These are phyloP conservation scores for Citeromyces siamensis DNA, from an alignment of 1,139 yeast genomes.

Conservation along the genomic window DNA sequence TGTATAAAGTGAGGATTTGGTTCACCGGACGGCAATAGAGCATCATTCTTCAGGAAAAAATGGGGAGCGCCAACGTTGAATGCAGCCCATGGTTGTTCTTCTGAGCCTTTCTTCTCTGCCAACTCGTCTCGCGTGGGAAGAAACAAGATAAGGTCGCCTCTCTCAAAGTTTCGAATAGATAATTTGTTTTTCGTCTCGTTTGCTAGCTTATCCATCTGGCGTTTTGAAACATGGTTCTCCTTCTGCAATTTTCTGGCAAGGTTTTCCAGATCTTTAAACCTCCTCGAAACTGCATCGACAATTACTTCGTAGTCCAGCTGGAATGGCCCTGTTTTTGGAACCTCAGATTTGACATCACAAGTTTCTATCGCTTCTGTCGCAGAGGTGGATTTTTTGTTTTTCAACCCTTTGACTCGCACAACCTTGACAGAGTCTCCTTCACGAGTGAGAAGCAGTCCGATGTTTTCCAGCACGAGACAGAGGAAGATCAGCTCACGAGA, in stretches of 20 bases:
- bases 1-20: slow-evolving; percentile 11
- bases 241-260: slow-evolving; percentile 77
- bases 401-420: slow-evolving; percentile 59
- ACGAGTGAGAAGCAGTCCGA: slow-evolving; percentile 56
- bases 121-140: slow-evolving; percentile 54
- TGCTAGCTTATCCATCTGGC: slow-evolving; percentile 25
- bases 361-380: slow-evolving; percentile 8
- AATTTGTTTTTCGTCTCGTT: slow-evolving; percentile 36
- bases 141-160: slow-evolving; percentile 70
- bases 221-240: slow-evolving; percentile 47
- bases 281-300: slow-evolving; percentile 52
- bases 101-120: slow-evolving; percentile 2
- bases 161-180: slow-evolving; percentile 50
- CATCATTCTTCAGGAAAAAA: slow-evolving; percentile 39
- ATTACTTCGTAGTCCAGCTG: slow-evolving; percentile 39
- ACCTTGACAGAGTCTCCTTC: slow-evolving; percentile 31
- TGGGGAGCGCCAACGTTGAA: slow-evolving; percentile 77
- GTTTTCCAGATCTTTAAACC: slow-evolving; percentile 87
- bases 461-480: slow-evolving; percentile 56
- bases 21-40: slow-evolving; percentile 10
- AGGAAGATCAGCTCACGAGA: slow-evolving; percentile 27
- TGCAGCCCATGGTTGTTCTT: slow-evolving; percentile 68
- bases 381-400: slow-evolving; percentile 21
- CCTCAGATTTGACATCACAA: slow-evolving; percentile 8
- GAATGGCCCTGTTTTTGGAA: slow-evolving; percentile 12